Evolutionary conservation across 352 stramenopile genomes (phyloP), one percentile per base, ranked within the genome.

Genomic region (Pythium rishiriense): DNA sequence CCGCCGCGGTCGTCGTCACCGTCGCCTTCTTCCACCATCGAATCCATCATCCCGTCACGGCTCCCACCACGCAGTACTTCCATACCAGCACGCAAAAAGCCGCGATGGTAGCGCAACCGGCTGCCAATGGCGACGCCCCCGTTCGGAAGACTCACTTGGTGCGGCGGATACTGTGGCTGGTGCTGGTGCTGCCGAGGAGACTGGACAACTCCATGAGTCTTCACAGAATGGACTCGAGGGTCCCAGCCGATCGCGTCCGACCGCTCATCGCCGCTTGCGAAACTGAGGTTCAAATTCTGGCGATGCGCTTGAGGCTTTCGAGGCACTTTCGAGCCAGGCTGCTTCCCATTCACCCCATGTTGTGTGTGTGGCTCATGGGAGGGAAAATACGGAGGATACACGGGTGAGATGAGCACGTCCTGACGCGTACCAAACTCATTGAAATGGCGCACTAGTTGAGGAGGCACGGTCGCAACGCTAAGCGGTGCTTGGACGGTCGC

Each of bases 391-490:
- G 80, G 79, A 12, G 83, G 73, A 17, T 79, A 82, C 8, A 76
- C 66, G 1, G 83, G 73, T 1, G 83, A 90, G 21, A 90, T 51
- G 7, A 90, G 72, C 14, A 91, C 72, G 50, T 82, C 72, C 41
- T 91, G 80, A 1, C 64, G 72, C 10, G 42, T 76, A 8, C 83
- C 83, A 43, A 90, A 90, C 58, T 90, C 80, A 63, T 91, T 91
- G 58, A 84, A 73, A 28, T 90, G 80, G 28, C 74, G 75, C 22
- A 90, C 65, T 15, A 91, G 76, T 29, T 87, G 75, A 9, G 75
- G 58, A 19, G 54, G 56, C 28, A 35, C 28, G 1, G 35, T 46
- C 14, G 26, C n/a, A 2, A 25, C 14, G 24, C 19, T n/a, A 0
- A 48, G 33, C 28, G 46, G 45, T 17, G 25, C 22, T 0, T 39